Evolutionary conservation across 148 eudicot genomes (phyloP).

Genomic region (Diospyros kaki): DNA sequence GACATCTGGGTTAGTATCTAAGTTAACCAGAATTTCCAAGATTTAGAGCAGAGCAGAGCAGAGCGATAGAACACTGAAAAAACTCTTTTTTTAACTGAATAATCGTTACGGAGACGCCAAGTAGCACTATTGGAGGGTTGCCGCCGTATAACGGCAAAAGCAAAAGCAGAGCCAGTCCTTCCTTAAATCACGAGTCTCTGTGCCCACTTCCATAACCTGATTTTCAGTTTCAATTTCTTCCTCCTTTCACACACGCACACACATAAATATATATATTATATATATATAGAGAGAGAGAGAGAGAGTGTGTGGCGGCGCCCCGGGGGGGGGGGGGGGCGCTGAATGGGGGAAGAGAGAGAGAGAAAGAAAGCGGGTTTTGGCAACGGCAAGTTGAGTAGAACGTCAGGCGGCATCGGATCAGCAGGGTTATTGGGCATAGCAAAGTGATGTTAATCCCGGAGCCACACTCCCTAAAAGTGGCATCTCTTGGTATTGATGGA

Average conservation of each 20-base stretch:
- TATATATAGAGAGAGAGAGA: conserved; percentile 4
- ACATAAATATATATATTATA: too few relatives aligned
- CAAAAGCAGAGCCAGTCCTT: neutral
- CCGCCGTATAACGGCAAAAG: neutral
- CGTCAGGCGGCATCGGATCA: neutral
- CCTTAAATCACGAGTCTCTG: neutral
- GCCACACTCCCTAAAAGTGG: neutral
- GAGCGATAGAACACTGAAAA: neutral
- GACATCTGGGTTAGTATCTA: neutral
- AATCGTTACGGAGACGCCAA: neutral
- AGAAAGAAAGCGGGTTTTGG: neutral
- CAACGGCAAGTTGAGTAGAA: neutral
- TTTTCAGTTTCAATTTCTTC: neutral
- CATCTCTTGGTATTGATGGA: neutral
- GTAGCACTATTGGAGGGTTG: neutral
- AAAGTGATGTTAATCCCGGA: neutral
- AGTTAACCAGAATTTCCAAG: neutral
- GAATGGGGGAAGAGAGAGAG: neutral
- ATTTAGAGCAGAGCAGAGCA: too few relatives aligned
- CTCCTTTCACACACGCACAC: too few relatives aligned
- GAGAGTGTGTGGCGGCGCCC: neutral
- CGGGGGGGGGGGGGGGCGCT: too few relatives aligned
- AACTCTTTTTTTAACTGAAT: too few relatives aligned
- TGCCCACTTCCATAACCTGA: neutral
- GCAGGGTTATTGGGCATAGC: neutral